Evolutionary conservation across 768 basidiomycete species (phyloP), one percentile per base, ranked within the genome.

Genomic region (Psilocybe subaeruginosa): DNA sequence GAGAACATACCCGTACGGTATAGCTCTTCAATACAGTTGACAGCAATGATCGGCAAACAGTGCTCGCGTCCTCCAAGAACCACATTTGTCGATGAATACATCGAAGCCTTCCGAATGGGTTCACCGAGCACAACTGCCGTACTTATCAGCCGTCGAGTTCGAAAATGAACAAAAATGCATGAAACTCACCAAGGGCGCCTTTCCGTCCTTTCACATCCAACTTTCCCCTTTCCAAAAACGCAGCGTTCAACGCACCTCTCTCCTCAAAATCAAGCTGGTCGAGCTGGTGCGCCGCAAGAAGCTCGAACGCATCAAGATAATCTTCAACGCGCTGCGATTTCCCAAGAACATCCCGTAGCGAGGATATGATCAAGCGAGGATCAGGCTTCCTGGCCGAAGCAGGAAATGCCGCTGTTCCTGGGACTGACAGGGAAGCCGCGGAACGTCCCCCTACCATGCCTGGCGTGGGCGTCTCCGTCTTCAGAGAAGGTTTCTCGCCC

Each of bases 11-110:
- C 76, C 52, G 74, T 73, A 7, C 78, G 73, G 65, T 77, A 80
- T 4, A 82, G 66, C 65, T 80, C 78, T 56, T 82, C 77, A 14
- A 81, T 72, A 50, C 77, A 78, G 33, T 72, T 70, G 41, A 78
- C 75, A 6, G 78, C 76, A 3, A 80, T 67, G 30, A 77, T 74
- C 0, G 80, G 80, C 3, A 82, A 54, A 46, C 74, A 70, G 58
- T 78, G 76, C 58, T 77, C 74, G 37, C 70, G 66, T 11, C 76
- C 76, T 23, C 73, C 77, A 12, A 80, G 63, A 5, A 76, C 64
- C 29, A 75, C 69, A 8, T 64, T 66, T 2, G 67, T 73, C 2
- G 77, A 76, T 0, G 78, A 74, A 47, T 77, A 77, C 19, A 74
- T 66, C 1, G 72, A 72, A 5, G 75, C 72, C 50, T 76, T 68